Evolutionary conservation across 257 asterid species (phyloP).

Genomic region (Misopates orontium): DNA sequence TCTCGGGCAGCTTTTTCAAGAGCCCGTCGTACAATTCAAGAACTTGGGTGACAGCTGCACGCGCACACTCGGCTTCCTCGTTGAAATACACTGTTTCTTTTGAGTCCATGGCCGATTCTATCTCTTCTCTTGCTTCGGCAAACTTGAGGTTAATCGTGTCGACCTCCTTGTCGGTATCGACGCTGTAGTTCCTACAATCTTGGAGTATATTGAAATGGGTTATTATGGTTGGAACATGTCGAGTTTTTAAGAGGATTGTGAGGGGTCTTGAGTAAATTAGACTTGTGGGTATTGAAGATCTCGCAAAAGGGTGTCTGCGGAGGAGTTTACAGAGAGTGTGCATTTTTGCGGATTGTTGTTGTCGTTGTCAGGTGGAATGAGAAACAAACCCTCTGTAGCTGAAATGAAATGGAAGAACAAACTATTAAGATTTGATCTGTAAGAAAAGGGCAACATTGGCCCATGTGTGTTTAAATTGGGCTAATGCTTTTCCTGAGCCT

Average conservation of each 20-base stretch:
- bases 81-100: slow-evolving; percentile 91
- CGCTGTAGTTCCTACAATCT: slow-evolving; percentile 54
- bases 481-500: no score
- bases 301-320: no score
- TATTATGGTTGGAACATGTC: slow-evolving; percentile 24
- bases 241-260: slow-evolving; percentile 28
- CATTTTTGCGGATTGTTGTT: no score
- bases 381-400: no score
- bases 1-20: slow-evolving; percentile 56
- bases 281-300: no score
- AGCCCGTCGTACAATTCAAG: slow-evolving; percentile 65
- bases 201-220: slow-evolving; percentile 29
- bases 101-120: slow-evolving; percentile 91
- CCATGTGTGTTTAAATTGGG: no score
- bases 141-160: slow-evolving; percentile 85
- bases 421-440: no score
- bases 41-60: slow-evolving; percentile 74
- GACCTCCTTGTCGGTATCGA: slow-evolving; percentile 60
- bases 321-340: no score
- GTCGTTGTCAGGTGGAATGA: no score
- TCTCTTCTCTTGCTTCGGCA: slow-evolving; percentile 99
- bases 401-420: no score
- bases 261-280: no score
- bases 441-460: no score
- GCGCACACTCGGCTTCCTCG: slow-evolving; percentile 97